Base-by-base conservation (phyloP, 352 stramenopile genomes). In the Phytophthora europaea region DNA sequence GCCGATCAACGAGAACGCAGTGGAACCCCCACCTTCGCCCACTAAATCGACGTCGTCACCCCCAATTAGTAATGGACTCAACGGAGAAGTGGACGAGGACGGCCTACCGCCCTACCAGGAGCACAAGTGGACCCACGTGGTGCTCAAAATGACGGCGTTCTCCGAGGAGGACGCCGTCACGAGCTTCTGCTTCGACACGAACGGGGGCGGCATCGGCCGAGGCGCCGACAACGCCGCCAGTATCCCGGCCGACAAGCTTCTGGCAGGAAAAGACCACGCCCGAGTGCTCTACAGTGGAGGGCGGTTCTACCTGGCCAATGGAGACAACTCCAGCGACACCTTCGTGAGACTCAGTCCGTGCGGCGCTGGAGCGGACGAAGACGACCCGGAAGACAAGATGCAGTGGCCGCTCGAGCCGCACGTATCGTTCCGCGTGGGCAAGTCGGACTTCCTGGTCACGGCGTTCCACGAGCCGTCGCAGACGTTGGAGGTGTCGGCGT, bases 71-170 rank as follows among this genome's bases (percentile, higher is more conserved):
- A 67, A 43, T n/a, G 58, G n/a, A 31, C 31, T 67, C 23, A 60
- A 58, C n/a, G 31, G 52, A 57, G 34, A 74, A 61, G 62, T 60
- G 15, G 70, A 82, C 45, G 76, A 80, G 40, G 75, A 85, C 31
- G 67, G 68, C 2, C 53, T 70, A 5, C 47, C 73, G 10, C 34
- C 55, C 0, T 86, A 76, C 63, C 31, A 76, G 26, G 78, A 88
- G 33, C 82, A 83, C 22, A 79, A 79, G 9, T 94, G 86, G 88
- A 89, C 67, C 1, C 72, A 94, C 50, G 73, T 96, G 59, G 88
- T 96, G 63, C 70, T 96, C 18, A 96, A 96, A 74, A 96, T 96
- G 89, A 94, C 87, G 26, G 81, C 85, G 0, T 92, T 93, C 47
- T 87, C 84, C 0, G 87, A 94, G 48, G 86, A 94, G 13, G 87